phyloP scores from a whole-genome alignment of 1,284 basidiomycete genomes.

The Fistulinella cinereoalba region DNA sequence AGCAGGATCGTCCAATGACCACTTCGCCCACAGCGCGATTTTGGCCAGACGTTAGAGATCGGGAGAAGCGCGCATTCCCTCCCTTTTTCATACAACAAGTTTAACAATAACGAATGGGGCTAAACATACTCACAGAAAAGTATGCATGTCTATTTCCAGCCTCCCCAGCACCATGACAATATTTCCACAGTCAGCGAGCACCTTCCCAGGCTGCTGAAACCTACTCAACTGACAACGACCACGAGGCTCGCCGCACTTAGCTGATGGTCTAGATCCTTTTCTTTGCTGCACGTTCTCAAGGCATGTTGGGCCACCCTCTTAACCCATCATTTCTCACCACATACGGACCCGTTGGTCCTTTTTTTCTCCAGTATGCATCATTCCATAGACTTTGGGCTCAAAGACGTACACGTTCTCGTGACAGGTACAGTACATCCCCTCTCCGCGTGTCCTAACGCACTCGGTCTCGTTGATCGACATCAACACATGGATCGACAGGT shows the following conservation, averaged over 20 bases:
- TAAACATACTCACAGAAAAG: no score
- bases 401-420: conserved; percentile 40
- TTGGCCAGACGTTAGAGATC: no score
- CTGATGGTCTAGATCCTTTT: conserved; percentile 14
- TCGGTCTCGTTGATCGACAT: neutral
- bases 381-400: conserved; percentile 38
- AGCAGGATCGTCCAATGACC: no score
- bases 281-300: conserved; percentile 6
- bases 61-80: no score
- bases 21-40: no score
- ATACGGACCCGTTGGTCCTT: neutral
- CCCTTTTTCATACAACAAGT: no score
- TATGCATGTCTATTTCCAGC: no score
- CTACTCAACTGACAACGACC: neutral
- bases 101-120: no score
- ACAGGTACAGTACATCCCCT: conserved; percentile 31
- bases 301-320: no score
- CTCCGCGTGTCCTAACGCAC: neutral
- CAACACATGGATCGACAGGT: conserved; percentile 37
- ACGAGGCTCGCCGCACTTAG: conserved; percentile 2
- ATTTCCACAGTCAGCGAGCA: neutral
- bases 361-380: neutral
- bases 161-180: no score
- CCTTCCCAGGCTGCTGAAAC: conserved; percentile 18
- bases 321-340: no score